Base-by-base conservation (phyloP, 495 filamentous ascomycete genomes). In the Tuber borchii region DNA sequence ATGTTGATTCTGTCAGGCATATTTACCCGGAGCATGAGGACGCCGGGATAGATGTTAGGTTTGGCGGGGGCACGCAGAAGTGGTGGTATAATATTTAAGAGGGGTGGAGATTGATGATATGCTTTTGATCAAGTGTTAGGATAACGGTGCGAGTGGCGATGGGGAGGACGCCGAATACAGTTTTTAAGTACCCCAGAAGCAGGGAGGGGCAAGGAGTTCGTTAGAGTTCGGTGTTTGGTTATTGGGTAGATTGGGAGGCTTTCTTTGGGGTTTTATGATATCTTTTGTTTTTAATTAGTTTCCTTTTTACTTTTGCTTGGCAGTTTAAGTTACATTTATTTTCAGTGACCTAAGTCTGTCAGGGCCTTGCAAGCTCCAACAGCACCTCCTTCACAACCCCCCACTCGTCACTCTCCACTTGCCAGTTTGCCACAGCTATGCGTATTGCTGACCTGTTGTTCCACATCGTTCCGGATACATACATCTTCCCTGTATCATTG, bases 401-500 rank as follows among this genome's bases (percentile, higher is more conserved):
- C 79, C 79, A 86, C 44, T 78, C 83, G n/a, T 88, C 73, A 2
- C 86, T 85, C 73, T 90, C 86, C 19, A 90, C 88, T 77, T 88
- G 87, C 94, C 95, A 97, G 79, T 91, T 97, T 17, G 91, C 89
- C 46, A 97, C 90, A 0, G 95, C 95, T 78, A 97, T 88, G 37
- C 95, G 87, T 78, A 88, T 90, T 26, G 93, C 94, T 70, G 91
- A 88, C 73, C 85, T 80, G 0, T 90, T 90, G 51, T 89, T 84
- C 93, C 93, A 97, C 71, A 85, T 86, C 3, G 92, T 97, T 16
- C 93, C 92, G 61, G 91, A 93, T 6, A 97, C 92, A 83, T 93
- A 97, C 81, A 97, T 91, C 79, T 88, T 89, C 44, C 90, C 87
- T 9, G 88, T 90, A 9, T 85, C 87, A 80, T 97, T 97, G 78